A percentile compares a stretch with the other conserved stretches of the same genome.
Conservation (phyloP, 768 basidiomycete species). For the Cystofilobasidium capitatum region DNA sequence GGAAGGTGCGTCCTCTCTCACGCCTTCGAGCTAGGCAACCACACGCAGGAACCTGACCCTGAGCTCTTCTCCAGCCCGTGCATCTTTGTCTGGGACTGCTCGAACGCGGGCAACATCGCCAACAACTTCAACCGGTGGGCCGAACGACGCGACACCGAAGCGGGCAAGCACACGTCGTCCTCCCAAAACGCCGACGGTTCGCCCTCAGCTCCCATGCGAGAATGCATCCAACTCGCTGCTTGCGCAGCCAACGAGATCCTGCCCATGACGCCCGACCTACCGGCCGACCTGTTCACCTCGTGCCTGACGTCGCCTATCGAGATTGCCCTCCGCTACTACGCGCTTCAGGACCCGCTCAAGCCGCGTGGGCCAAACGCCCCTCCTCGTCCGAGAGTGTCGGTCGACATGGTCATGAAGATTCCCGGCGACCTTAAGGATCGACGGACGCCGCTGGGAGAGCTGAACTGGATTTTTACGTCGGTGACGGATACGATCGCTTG, state of each 20-base stretch:
- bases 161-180: constrained; percentile 28
- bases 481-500: constrained; percentile 99
- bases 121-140: constrained; percentile 64
- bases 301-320: constrained; percentile 98
- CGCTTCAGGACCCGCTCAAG: constrained; percentile 66
- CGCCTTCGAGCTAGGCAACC: not conserved
- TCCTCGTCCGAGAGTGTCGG: constrained; percentile 43
- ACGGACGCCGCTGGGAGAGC: constrained; percentile 87
- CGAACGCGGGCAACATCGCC: constrained; percentile 88
- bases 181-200: not conserved
- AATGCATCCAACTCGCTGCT: constrained; percentile 88
- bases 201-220: constrained; percentile 35
- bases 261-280: constrained; percentile 90
- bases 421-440: constrained; percentile 96
- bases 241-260: constrained; percentile 84
- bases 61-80: constrained; percentile 54
- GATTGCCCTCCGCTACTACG: constrained; percentile 80
- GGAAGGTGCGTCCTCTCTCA: constrained; percentile 43
- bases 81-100: constrained; percentile 98
- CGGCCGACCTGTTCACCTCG: constrained; percentile 93
- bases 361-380: constrained; percentile 41
- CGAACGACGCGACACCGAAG: constrained; percentile 40
- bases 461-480: constrained; percentile 99
- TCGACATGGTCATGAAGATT: constrained; percentile 87
- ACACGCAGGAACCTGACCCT: not conserved